phyloP scores from a whole-genome alignment of 2,329 filamentous ascomycete genomes.

The Sporothrix pseudoabietina region DNA sequence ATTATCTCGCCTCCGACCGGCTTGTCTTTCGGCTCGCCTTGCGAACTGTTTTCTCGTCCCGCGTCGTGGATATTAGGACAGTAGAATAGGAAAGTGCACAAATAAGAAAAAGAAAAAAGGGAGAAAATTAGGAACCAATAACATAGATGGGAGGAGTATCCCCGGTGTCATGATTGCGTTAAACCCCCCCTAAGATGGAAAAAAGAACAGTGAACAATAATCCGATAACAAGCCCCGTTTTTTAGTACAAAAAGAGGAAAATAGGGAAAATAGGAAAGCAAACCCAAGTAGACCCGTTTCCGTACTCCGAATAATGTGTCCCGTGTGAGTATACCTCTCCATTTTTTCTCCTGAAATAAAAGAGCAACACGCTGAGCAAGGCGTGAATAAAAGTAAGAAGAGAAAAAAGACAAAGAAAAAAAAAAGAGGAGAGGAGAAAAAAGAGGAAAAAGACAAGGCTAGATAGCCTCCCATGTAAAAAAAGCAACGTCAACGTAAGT shows the following conservation, averaged over 20 bases:
- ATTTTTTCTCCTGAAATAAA: background rate
- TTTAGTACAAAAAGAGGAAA: background rate
- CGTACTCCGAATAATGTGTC: background rate
- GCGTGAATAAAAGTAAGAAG: background rate
- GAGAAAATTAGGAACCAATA: background rate
- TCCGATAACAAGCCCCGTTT: background rate
- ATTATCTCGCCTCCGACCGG: background rate
- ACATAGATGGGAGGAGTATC: background rate
- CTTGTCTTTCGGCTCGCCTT: background rate
- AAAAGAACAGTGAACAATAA: background rate
- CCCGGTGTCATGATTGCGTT: background rate
- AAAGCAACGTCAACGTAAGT: too few species aligned
- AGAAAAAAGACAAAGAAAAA: background rate
- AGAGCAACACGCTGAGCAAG: background rate
- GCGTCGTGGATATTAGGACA: background rate
- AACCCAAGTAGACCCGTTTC: background rate
- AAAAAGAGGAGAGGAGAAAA: background rate
- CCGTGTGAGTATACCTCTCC: background rate
- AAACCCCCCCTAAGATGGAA: background rate
- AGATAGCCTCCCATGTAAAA: background rate
- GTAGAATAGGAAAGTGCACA: background rate
- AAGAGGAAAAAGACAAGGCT: background rate
- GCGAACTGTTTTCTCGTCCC: background rate
- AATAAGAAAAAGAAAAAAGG: background rate
- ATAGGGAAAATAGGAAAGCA: background rate